Percentiles rank a stretch among this genome's conserved stretches.
Evolutionary conservation across 495 filamentous ascomycete species (phyloP).

Genomic region (Neurospora terricola): DNA sequence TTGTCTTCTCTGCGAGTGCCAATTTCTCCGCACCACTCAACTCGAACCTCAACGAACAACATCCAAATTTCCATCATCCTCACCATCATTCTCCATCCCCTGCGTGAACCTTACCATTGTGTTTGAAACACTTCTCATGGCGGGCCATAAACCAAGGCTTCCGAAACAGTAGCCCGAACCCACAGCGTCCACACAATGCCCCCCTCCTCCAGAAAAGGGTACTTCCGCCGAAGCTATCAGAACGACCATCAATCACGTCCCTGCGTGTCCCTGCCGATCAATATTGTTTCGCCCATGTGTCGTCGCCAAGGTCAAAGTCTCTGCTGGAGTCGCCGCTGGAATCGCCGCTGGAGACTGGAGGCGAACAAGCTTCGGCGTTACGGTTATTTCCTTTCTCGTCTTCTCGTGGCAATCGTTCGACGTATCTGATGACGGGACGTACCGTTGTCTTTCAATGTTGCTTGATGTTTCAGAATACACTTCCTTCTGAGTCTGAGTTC

Average conservation of each 20-base stretch:
- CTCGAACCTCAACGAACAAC: background rate
- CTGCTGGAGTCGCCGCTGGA: background rate
- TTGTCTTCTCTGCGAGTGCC: background rate
- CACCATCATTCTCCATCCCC: background rate
- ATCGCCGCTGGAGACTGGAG: background rate
- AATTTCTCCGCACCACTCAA: background rate
- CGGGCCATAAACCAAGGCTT: background rate
- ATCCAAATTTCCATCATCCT: background rate
- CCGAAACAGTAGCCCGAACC: background rate
- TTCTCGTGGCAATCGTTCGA: background rate
- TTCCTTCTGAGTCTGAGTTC: background rate
- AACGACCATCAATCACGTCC: background rate
- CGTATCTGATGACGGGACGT: background rate
- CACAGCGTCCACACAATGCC: background rate
- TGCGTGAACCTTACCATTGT: background rate
- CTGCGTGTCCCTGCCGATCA: background rate
- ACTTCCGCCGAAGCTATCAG: background rate
- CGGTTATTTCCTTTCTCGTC: background rate
- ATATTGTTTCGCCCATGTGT: background rate
- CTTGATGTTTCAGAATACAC: background rate
- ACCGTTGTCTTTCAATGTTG: background rate
- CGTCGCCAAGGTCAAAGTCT: background rate
- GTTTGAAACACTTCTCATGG: background rate
- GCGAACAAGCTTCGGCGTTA: background rate
- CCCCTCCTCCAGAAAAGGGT: background rate